Evolutionary conservation across 257 asterid genomes (phyloP), one percentile per base, ranked within the genome.

Genomic region (Forsythia viridissima): DNA sequence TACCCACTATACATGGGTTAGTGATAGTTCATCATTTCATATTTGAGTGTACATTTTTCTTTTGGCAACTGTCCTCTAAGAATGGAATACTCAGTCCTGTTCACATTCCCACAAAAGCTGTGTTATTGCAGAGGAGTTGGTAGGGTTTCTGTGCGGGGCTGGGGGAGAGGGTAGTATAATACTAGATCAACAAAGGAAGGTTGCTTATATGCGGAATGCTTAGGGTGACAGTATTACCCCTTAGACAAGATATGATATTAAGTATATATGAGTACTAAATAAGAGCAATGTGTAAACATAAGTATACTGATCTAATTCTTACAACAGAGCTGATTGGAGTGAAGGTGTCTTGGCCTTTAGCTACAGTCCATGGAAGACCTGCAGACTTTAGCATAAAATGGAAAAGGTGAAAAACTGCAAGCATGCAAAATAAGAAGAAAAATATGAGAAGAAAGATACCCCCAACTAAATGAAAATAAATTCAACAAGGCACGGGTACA

Each of bases 341-440:
- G 92, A 93, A 96, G 80, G 99, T 96, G 82, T 96, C 99, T 88
- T 91, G 99, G 72, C 97, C 99, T 81, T 96, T 96, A 79, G 99
- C 94, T 78, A 89, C 83, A 77, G 97, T 91, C 99, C 99, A 96
- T n/a, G 98, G 98, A 80, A 96, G 97, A 79, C 99, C 99, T 84
- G 97, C 94, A 85, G 97, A 88, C 99, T 95, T 88, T 79, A 78
- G 86, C 72, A 82, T n/a, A 79, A 61, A 80, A 80, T 55, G 40
- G 40, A 78, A 71, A 71, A 36, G 74, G 80, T 68, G 82, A 44
- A 37, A 71, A 63, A 24, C 59, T 30, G 38, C 37, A 51, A 57
- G 65, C 44, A 72, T 5, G 38, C 48, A 10, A 36, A 51, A 72
- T 66, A 55, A 16, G 48, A 39, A 38, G 9, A 18, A 30, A 72